A percentile compares a stretch with the other conserved stretches of the same genome.
phyloP scores from a whole-genome alignment of 2,329 filamentous ascomycete species.

The Nigrograna mackinnonii region DNA sequence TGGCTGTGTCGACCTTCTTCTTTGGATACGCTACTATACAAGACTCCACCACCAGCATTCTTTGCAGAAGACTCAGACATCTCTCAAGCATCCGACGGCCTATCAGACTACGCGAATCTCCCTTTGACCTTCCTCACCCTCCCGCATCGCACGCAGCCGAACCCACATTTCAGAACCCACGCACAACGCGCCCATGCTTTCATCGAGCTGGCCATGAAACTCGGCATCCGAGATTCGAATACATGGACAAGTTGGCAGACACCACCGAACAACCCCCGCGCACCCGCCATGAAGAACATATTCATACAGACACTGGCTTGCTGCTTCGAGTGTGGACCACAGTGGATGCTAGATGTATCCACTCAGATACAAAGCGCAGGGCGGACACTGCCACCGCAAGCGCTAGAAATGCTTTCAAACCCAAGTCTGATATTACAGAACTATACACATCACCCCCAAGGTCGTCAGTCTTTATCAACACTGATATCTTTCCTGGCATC shows the following conservation, averaged over 20 bases:
- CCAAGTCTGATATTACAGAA: constrained; percentile 41
- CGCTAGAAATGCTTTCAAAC: constrained; percentile 27
- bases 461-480: constrained; percentile 16
- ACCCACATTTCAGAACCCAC: constrained; percentile 26
- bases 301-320: constrained; percentile 47
- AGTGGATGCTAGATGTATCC: constrained; percentile 43
- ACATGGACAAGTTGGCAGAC: constrained; percentile 31
- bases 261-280: constrained; percentile 31
- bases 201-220: constrained; percentile 37
- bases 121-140: constrained; percentile 44
- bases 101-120: constrained; percentile 44
- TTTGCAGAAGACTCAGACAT: constrained; percentile 14
- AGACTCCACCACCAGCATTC: constrained; percentile 14
- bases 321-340: constrained; percentile 42
- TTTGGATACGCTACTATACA: constrained; percentile 19
- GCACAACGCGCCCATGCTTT: constrained; percentile 36
- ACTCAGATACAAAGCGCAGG: constrained; percentile 6
- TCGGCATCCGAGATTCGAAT: constrained; percentile 19
- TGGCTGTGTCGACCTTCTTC: constrained; percentile 35
- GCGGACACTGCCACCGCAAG: constrained; percentile 25
- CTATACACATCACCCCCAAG: constrained; percentile 33
- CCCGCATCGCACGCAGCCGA: constrained; percentile 29
- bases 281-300: constrained; percentile 43
- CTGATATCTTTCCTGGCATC: constrained; percentile 22
- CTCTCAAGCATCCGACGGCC: constrained; percentile 31